Conservation (phyloP, 495 filamentous ascomycete species). For the Penicillium antarcticum region DNA sequence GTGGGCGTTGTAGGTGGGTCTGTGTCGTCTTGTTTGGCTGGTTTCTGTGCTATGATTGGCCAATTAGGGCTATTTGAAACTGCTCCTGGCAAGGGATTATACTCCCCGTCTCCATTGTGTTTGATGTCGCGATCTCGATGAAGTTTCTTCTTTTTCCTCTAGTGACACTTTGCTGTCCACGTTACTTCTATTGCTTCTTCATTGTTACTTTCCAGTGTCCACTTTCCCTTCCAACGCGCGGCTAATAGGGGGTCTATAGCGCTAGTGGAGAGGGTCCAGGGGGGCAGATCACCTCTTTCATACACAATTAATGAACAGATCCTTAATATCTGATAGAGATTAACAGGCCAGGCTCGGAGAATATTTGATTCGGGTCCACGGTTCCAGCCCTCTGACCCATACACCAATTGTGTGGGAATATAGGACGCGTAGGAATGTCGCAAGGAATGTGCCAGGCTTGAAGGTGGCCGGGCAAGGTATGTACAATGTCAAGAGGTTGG, state of each 20-base stretch:
- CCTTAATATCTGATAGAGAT: background rate
- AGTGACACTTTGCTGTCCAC: background rate
- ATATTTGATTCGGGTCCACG: slow-evolving; percentile 8
- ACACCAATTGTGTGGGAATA: slow-evolving; percentile 8
- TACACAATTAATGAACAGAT: background rate
- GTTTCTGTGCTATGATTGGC: slow-evolving; percentile 10
- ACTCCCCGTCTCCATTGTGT: background rate
- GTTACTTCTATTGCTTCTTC: background rate
- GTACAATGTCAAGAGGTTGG: slow-evolving; percentile 25
- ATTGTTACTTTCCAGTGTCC: background rate
- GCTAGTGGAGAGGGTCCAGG: slow-evolving; percentile 17
- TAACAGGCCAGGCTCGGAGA: slow-evolving; percentile 7
- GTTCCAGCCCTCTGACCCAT: slow-evolving; percentile 13
- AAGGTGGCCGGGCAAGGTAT: slow-evolving; percentile 19
- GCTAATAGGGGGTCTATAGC: slow-evolving; percentile 4
- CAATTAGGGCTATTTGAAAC: slow-evolving; percentile 9
- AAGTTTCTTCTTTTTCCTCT: too few relatives aligned
- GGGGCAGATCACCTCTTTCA: background rate
- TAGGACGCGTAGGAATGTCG: slow-evolving; percentile 26
- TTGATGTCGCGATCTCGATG: too few relatives aligned
- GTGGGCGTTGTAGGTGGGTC: slow-evolving; percentile 13
- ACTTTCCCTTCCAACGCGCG: slow-evolving; percentile 12
- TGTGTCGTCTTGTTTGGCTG: background rate
- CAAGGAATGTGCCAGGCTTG: slow-evolving; percentile 22
- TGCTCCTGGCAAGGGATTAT: slow-evolving; percentile 1